phyloP scores from a whole-genome alignment of 345 rosid genomes.

The Orychophragmus violaceus region DNA sequence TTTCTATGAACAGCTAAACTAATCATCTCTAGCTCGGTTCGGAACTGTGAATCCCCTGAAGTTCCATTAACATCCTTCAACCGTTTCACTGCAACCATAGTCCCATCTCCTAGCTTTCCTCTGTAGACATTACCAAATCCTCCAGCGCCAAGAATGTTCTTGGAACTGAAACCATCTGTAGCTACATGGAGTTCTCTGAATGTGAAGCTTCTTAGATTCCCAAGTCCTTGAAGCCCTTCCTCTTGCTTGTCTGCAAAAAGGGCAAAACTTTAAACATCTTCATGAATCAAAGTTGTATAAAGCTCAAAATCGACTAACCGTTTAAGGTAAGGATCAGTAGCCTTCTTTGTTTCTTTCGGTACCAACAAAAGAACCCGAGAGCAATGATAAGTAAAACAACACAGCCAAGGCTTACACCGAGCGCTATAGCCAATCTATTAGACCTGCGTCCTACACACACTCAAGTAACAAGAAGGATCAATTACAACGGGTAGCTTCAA shows the following conservation, averaged over 20 bases:
- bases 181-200: constrained; percentile 75
- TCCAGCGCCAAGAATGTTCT: constrained; percentile 83
- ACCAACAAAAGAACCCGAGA: constrained; percentile 49
- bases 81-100: constrained; percentile 77
- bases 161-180: constrained; percentile 75
- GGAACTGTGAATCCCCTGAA: constrained; percentile 80
- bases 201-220: constrained; percentile 69
- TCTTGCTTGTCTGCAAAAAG: constrained; percentile 56
- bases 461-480: constrained; percentile 18
- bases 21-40: constrained; percentile 89
- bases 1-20: constrained; percentile 93
- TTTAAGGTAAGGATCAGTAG: constrained; percentile 41
- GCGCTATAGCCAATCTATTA: constrained; percentile 57
- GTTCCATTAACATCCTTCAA: constrained; percentile 70
- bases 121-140: constrained; percentile 95
- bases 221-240: constrained; percentile 57
- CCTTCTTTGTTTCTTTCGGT: constrained; percentile 42
- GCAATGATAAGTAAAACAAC: constrained; percentile 36
- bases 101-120: constrained; percentile 81
- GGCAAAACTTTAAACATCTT: background rate
- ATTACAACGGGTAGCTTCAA: constrained; percentile 21
- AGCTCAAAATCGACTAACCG: constrained; percentile 35
- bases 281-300: background rate
- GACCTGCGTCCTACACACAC: constrained; percentile 38
- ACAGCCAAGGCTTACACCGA: constrained; percentile 58